Evolutionary conservation across 2,329 filamentous ascomycete species (phyloP).

Genomic region (Biscogniauxia marginata): DNA sequence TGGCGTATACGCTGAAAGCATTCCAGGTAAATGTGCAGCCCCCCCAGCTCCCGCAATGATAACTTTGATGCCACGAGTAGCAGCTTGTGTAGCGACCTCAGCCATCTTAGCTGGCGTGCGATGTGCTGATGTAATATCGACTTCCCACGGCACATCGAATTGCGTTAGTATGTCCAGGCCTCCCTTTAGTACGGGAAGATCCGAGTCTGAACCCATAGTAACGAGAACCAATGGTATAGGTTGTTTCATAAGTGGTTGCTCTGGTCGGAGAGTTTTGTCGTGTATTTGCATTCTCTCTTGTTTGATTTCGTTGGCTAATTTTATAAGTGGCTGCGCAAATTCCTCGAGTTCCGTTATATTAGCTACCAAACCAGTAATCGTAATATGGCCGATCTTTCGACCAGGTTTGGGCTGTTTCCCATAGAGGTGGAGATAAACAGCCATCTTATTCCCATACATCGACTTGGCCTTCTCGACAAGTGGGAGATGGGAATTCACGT

Average conservation of each 20-base stretch:
- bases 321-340: slow-evolving; percentile 66
- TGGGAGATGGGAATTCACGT: slow-evolving; percentile 58
- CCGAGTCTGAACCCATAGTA: slow-evolving; percentile 82
- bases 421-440: slow-evolving; percentile 76
- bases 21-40: slow-evolving; percentile 72
- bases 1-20: slow-evolving; percentile 51
- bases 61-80: slow-evolving; percentile 65
- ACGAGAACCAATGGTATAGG: slow-evolving; percentile 60
- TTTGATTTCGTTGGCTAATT: slow-evolving; percentile 59
- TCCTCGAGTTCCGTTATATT: slow-evolving; percentile 59
- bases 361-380: slow-evolving; percentile 69
- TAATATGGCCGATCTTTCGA: slow-evolving; percentile 95
- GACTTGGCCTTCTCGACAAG: slow-evolving; percentile 47
- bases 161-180: slow-evolving; percentile 65
- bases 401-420: slow-evolving; percentile 85
- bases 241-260: slow-evolving; percentile 33
- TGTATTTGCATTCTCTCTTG: slow-evolving; percentile 48
- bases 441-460: slow-evolving; percentile 44
- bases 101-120: slow-evolving; percentile 71
- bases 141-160: slow-evolving; percentile 71
- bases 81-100: slow-evolving; percentile 62
- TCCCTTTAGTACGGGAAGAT: slow-evolving; percentile 65
- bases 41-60: slow-evolving; percentile 76
- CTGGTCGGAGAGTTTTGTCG: slow-evolving; percentile 17
- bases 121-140: slow-evolving; percentile 78